phyloP scores from a whole-genome alignment of 2,329 filamentous ascomycete species.

The Fusarium sp. region DNA sequence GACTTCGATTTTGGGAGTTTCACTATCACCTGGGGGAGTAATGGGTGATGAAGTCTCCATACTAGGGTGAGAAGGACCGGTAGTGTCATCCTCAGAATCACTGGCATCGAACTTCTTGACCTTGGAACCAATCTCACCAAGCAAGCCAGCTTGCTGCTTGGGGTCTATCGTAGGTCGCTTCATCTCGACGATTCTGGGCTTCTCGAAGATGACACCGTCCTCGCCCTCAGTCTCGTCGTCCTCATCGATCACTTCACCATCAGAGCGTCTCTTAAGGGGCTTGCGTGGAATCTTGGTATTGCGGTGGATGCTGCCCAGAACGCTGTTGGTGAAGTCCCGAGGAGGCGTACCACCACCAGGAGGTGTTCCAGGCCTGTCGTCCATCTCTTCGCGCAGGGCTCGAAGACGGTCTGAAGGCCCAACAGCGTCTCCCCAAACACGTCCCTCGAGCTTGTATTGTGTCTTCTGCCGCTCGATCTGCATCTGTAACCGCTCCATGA shows the following conservation, averaged over 20 bases:
- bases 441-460: conserved; percentile 95
- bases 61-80: conserved; percentile 79
- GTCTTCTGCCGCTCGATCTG: conserved; percentile 98
- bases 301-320: conserved; percentile 77
- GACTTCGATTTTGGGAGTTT: conserved; percentile 69
- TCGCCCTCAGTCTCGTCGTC: conserved; percentile 60
- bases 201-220: conserved; percentile 71
- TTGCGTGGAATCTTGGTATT: conserved; percentile 66
- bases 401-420: conserved; percentile 92
- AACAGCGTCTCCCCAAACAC: conserved; percentile 82
- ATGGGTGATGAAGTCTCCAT: conserved; percentile 76
- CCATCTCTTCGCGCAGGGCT: conserved; percentile 95
- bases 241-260: conserved; percentile 58
- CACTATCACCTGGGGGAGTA: conserved; percentile 69
- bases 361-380: conserved; percentile 64
- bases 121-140: conserved; percentile 77
- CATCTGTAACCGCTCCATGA: conserved; percentile 94
- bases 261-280: conserved; percentile 54
- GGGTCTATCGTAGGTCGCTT: conserved; percentile 72
- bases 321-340: conserved; percentile 73
- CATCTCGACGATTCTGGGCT: conserved; percentile 81
- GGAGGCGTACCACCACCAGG: conserved; percentile 62
- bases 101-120: conserved; percentile 77
- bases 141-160: conserved; percentile 73
- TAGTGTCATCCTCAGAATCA: conserved; percentile 77